These are phyloP conservation scores for Tylopilus felleus DNA, from an alignment of 768 basidiomycete genomes.

Conservation along the genomic window DNA sequence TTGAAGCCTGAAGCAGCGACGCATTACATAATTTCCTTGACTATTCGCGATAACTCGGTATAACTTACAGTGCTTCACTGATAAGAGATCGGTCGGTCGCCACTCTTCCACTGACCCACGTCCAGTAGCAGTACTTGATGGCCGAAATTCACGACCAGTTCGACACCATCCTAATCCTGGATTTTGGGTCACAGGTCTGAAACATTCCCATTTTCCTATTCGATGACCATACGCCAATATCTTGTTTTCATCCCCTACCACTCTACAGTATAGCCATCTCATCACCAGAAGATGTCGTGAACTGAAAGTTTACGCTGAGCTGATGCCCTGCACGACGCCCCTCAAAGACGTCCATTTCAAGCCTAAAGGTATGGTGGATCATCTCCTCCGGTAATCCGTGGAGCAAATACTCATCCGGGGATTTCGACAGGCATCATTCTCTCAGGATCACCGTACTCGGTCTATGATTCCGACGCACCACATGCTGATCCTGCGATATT, in stretches of 20 bases:
- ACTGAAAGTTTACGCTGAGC: conserved; percentile 94
- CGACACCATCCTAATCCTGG: conserved; percentile 92
- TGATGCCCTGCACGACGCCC: conserved; percentile 94
- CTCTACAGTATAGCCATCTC: conserved; percentile 84
- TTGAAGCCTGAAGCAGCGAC: too few relatives aligned
- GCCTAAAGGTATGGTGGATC: conserved; percentile 74
- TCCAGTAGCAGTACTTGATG: conserved; percentile 40
- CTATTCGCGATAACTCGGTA: too few relatives aligned
- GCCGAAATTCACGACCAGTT: conserved; percentile 92
- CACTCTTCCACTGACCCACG: too few relatives aligned
- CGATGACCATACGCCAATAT: conserved; percentile 8
- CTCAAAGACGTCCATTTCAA: conserved; percentile 86
- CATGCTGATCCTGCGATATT: conserved; percentile 93
- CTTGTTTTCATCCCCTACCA: background rate
- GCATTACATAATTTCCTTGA: too few relatives aligned
- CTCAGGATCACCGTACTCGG: conserved; percentile 97
- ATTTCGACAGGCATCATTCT: conserved; percentile 76
- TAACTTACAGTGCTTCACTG: too few relatives aligned
- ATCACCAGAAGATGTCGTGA: conserved; percentile 98
- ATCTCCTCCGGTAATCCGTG: background rate
- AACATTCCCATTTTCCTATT: conserved; percentile 1
- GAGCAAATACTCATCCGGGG: background rate
- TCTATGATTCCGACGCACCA: conserved; percentile 89
- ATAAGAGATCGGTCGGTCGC: too few relatives aligned
- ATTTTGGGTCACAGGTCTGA: conserved; percentile 93